These are phyloP conservation scores for Aspergillus bertholletiae DNA, from an alignment of 495 filamentous ascomycete genomes.

Conservation along the genomic window DNA sequence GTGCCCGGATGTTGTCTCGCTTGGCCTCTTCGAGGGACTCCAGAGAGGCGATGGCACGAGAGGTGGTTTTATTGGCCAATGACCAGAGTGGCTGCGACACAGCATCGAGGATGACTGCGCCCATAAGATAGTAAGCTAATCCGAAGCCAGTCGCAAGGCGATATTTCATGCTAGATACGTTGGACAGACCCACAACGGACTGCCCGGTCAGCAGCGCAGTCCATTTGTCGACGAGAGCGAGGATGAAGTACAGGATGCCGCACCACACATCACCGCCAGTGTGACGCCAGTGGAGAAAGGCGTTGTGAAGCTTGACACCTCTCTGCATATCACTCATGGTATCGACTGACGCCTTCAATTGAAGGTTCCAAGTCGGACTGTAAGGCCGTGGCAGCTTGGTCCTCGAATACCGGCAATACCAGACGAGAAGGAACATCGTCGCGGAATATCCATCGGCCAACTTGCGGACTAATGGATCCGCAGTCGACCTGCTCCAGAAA, in stretches of 20 bases:
- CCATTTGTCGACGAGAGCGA: conserved; percentile 61
- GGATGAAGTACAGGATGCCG: conserved; percentile 54
- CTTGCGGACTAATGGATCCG: conserved; percentile 43
- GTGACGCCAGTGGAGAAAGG: conserved; percentile 60
- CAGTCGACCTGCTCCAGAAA: conserved; percentile 36
- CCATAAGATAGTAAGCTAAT: conserved; percentile 57
- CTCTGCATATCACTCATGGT: conserved; percentile 52
- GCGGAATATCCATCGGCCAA: conserved; percentile 51
- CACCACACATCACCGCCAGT: conserved; percentile 55
- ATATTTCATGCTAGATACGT: conserved; percentile 32
- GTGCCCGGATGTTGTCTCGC: conserved; percentile 41
- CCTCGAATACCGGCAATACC: conserved; percentile 53
- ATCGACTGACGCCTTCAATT: conserved; percentile 53
- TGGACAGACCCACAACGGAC: conserved; percentile 41
- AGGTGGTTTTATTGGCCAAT: conserved; percentile 37
- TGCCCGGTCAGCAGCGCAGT: conserved; percentile 46
- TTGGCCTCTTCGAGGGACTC: conserved; percentile 40
- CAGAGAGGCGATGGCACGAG: conserved; percentile 25
- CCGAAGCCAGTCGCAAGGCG: conserved; percentile 55
- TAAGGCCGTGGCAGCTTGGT: conserved; percentile 50
- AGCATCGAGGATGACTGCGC: conserved; percentile 55
- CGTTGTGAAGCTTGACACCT: conserved; percentile 55
- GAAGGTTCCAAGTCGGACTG: conserved; percentile 59
- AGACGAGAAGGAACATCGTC: conserved; percentile 54
- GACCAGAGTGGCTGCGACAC: conserved; percentile 52